A percentile compares a stretch with the other conserved stretches of the same genome.
These are phyloP conservation scores for Saturnispora diversa DNA, from an alignment of 805 yeast species.

Conservation along the genomic window DNA sequence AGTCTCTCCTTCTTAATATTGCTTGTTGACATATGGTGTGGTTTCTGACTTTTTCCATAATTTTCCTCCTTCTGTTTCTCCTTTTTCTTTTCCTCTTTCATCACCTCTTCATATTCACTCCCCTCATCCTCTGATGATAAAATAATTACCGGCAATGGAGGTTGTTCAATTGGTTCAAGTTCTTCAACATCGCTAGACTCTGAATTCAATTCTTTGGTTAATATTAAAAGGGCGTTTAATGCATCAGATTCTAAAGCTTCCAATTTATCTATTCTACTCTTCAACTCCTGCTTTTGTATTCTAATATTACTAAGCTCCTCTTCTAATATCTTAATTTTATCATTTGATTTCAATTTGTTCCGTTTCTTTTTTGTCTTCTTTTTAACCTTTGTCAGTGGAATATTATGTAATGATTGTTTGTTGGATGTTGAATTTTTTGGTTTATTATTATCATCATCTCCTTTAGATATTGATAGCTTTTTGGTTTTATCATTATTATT, in stretches of 20 bases:
- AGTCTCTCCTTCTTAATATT: not conserved
- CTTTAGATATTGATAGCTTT: not conserved
- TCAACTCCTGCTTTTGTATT: not conserved
- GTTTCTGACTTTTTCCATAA: too few relatives aligned
- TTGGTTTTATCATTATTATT: not conserved
- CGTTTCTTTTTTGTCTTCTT: not conserved
- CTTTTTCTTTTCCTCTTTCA: too few relatives aligned
- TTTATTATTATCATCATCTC: not conserved
- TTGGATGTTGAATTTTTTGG: too few relatives aligned
- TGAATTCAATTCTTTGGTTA: too few relatives aligned
- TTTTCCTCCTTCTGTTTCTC: too few relatives aligned
- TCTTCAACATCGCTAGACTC: too few relatives aligned
- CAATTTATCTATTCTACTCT: not conserved
- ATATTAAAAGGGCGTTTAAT: not conserved
- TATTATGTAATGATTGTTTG: too few relatives aligned
- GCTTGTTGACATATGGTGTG: too few relatives aligned
- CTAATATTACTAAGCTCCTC: not conserved
- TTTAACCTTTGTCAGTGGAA: not conserved
- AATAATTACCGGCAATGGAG: too few relatives aligned
- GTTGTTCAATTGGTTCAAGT: too few relatives aligned
- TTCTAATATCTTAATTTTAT: not conserved
- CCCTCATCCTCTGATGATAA: too few relatives aligned
- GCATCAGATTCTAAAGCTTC: not conserved
- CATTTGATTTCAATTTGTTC: not conserved
- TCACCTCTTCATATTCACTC: too few relatives aligned